Evolutionary conservation across 768 basidiomycete species (phyloP).

Genomic region (Mycena albidolilacea): DNA sequence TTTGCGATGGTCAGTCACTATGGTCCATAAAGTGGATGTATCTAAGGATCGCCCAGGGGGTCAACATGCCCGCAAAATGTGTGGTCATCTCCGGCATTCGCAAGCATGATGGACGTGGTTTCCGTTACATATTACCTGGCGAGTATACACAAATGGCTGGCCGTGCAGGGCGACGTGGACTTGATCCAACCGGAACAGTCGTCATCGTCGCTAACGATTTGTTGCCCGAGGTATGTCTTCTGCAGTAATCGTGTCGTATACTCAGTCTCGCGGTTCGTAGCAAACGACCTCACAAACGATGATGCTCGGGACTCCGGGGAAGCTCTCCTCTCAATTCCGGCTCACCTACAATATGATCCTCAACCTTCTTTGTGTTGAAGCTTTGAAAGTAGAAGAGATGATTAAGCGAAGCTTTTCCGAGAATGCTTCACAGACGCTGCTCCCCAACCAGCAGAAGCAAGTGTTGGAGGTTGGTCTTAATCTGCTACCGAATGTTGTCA

Average conservation of each 20-base stretch:
- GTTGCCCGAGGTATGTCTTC: conserved; percentile 80
- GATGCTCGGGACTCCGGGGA: conserved; percentile 94
- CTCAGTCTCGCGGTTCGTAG: conserved; percentile 56
- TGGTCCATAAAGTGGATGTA: background rate
- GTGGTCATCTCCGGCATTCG: conserved; percentile 96
- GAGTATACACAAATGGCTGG: conserved; percentile 99
- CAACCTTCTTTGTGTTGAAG: conserved; percentile 96
- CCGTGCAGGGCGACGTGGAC: conserved; percentile 94
- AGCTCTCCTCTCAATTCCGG: conserved; percentile 95
- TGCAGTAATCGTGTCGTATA: background rate
- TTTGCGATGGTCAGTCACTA: conserved; percentile 89
- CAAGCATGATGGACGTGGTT: conserved; percentile 95
- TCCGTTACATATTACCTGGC: conserved; percentile 91
- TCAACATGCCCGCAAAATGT: conserved; percentile 98
- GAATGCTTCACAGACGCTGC: conserved; percentile 91
- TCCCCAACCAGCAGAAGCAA: conserved; percentile 94
- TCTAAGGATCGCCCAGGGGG: conserved; percentile 72
- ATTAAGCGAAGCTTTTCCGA: conserved; percentile 99
- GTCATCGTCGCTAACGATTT: conserved; percentile 89
- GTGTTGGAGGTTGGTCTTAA: conserved; percentile 77
- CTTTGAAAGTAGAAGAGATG: conserved; percentile 98
- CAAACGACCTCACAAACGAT: conserved; percentile 83
- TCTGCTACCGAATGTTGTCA: background rate
- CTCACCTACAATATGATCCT: conserved; percentile 99
- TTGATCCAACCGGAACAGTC: conserved; percentile 96